These are phyloP conservation scores for Calycina marina DNA, from an alignment of 2,329 filamentous ascomycete genomes.

Conservation along the genomic window DNA sequence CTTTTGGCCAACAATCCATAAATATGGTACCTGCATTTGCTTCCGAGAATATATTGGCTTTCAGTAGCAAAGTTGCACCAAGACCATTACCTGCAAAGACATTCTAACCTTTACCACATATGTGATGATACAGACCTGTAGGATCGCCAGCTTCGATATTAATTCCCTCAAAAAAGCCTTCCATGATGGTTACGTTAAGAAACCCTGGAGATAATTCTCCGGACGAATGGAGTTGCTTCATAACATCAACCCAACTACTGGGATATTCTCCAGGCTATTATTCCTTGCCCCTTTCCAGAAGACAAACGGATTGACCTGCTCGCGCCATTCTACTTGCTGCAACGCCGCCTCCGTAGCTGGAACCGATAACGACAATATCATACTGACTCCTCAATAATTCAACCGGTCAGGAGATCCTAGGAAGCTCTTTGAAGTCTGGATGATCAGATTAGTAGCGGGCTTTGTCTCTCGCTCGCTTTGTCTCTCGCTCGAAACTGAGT, in stretches of 20 bases:
- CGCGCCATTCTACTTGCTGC: slow-evolving; percentile 51
- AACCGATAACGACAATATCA: slow-evolving; percentile 53
- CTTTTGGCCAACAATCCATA: slow-evolving; percentile 41
- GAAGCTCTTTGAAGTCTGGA: slow-evolving; percentile 25
- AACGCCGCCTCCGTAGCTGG: slow-evolving; percentile 53
- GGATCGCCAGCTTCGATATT: slow-evolving; percentile 34
- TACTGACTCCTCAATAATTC: slow-evolving; percentile 42
- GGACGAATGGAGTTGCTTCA: slow-evolving; percentile 39
- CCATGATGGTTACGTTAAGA: too few species aligned
- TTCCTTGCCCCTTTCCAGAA: slow-evolving; percentile 51
- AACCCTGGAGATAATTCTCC: slow-evolving; percentile 34
- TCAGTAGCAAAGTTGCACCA: slow-evolving; percentile 50
- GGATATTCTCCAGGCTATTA: slow-evolving; percentile 55
- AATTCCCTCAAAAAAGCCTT: slow-evolving; percentile 23
- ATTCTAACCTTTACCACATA: slow-evolving; percentile 49
- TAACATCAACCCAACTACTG: slow-evolving; percentile 29
- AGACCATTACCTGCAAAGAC: slow-evolving; percentile 33
- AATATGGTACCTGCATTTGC: slow-evolving; percentile 39
- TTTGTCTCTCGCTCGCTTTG: slow-evolving; percentile 19
- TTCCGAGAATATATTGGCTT: slow-evolving; percentile 52
- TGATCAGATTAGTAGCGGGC: too few species aligned
- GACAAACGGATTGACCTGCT: slow-evolving; percentile 42
- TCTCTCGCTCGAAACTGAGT: slow-evolving; percentile 16
- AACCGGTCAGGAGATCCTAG: slow-evolving; percentile 40
- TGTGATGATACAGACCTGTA: slow-evolving; percentile 48